phyloP scores from a whole-genome alignment of 73 alveolate species.

The Uronychia setigera region DNA sequence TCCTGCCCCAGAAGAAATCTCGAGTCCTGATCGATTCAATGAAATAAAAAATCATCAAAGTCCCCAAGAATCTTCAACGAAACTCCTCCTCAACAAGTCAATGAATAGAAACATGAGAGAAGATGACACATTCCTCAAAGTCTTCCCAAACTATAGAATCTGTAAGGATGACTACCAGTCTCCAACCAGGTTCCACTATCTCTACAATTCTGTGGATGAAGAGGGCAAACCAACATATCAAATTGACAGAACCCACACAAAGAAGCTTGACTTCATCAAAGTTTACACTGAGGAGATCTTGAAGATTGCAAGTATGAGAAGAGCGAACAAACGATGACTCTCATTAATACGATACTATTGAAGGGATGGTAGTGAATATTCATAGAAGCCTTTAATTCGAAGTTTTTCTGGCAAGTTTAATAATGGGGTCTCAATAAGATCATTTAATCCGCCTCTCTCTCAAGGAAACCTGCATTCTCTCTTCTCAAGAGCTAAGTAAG shows the following conservation, averaged over 20 bases:
- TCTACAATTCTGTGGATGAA: background rate
- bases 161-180: background rate
- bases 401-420: too few species aligned
- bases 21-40: too few species aligned
- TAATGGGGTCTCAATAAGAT: too few species aligned
- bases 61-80: background rate
- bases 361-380: too few species aligned
- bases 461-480: too few species aligned
- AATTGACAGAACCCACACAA: background rate
- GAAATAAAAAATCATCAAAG: background rate
- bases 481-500: too few species aligned
- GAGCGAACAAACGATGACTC: too few species aligned
- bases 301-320: constrained; percentile 50
- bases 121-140: background rate
- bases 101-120: background rate
- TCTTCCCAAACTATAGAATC: background rate
- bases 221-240: background rate
- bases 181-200: background rate
- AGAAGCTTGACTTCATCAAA: background rate
- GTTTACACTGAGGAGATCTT: constrained; percentile 61
- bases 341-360: too few species aligned
- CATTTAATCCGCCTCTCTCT: too few species aligned
- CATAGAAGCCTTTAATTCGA: too few species aligned
- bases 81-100: background rate
- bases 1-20: background rate